Evolutionary conservation across 371 early-diverging fungal species (phyloP).

Genomic region (Haplosporangium sp.): DNA sequence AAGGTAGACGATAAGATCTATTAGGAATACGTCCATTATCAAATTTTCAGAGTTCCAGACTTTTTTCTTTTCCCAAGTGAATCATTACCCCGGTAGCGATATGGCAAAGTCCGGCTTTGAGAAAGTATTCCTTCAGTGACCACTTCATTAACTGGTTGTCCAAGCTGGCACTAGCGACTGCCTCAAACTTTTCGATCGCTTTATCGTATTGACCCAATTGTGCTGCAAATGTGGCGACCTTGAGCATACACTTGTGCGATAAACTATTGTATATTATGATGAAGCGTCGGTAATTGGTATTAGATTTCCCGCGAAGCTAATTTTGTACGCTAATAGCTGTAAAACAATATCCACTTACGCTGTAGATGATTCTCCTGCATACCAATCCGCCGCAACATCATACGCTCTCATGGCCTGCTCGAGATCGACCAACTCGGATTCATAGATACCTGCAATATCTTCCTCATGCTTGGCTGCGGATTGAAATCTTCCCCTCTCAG

Average conservation of each 20-base stretch:
- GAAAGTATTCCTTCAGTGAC: conserved; percentile 93
- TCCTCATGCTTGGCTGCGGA: conserved; percentile 93
- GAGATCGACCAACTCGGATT: conserved; percentile 86
- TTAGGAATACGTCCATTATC: neutral
- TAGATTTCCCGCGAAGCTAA: neutral
- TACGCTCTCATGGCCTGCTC: conserved; percentile 87
- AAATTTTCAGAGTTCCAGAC: too few species aligned
- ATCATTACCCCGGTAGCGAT: conserved; percentile 73
- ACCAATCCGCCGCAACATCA: conserved; percentile 93
- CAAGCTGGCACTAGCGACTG: conserved; percentile 82
- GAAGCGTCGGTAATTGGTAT: too few species aligned
- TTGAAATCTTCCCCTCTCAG: conserved; percentile 88
- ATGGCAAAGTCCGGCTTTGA: conserved; percentile 94
- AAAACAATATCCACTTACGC: conserved; percentile 68
- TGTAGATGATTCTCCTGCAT: conserved; percentile 87
- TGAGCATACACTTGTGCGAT: conserved; percentile 89
- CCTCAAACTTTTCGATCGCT: conserved; percentile 90
- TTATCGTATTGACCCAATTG: conserved; percentile 88
- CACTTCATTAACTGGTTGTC: conserved; percentile 94
- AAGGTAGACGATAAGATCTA: neutral
- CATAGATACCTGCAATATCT: conserved; percentile 94
- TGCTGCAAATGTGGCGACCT: conserved; percentile 93
- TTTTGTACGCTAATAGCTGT: too few species aligned
- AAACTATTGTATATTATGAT: conserved; percentile 62
- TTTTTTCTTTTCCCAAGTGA: neutral